These are phyloP conservation scores for Byssoonygena ceratinophila DNA, from an alignment of 2,329 filamentous ascomycete genomes.

Conservation along the genomic window DNA sequence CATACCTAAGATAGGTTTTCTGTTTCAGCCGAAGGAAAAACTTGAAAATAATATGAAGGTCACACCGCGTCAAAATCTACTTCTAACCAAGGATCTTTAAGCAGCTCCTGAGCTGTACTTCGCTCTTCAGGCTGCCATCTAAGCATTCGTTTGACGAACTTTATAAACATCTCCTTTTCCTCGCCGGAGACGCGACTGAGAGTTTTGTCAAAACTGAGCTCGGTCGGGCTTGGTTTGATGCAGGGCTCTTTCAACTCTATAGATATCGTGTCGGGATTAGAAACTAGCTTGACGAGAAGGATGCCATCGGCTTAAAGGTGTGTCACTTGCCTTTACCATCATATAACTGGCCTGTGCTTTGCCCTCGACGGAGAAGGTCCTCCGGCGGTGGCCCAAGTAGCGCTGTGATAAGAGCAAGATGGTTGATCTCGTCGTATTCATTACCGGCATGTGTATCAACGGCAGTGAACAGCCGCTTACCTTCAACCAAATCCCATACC, in stretches of 20 bases:
- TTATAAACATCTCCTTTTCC: conserved; percentile 26
- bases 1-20: too few relatives aligned
- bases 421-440: conserved; percentile 19
- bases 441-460: conserved; percentile 18
- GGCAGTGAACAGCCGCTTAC: conserved; percentile 23
- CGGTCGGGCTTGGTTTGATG: conserved; percentile 7
- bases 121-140: conserved; percentile 27
- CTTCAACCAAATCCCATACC: conserved; percentile 27
- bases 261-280: not conserved
- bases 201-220: conserved; percentile 11
- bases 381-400: conserved; percentile 15
- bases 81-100: conserved; percentile 21
- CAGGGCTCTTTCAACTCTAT: conserved; percentile 3
- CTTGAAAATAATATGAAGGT: too few relatives aligned
- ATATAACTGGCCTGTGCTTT: conserved; percentile 17
- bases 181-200: conserved; percentile 19
- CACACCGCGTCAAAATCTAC: too few relatives aligned
- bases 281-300: conserved; percentile 14
- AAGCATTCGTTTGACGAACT: conserved; percentile 26
- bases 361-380: conserved; percentile 11
- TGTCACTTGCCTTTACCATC: conserved; percentile 20
- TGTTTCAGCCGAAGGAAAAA: too few relatives aligned
- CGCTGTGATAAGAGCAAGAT: conserved; percentile 17
- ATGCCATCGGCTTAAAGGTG: conserved; percentile 9
- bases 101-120: conserved; percentile 26